A percentile compares a stretch with the other conserved stretches of the same genome.
Conservation (phyloP, 768 basidiomycete species). For the Leccinum barrowsii region DNA sequence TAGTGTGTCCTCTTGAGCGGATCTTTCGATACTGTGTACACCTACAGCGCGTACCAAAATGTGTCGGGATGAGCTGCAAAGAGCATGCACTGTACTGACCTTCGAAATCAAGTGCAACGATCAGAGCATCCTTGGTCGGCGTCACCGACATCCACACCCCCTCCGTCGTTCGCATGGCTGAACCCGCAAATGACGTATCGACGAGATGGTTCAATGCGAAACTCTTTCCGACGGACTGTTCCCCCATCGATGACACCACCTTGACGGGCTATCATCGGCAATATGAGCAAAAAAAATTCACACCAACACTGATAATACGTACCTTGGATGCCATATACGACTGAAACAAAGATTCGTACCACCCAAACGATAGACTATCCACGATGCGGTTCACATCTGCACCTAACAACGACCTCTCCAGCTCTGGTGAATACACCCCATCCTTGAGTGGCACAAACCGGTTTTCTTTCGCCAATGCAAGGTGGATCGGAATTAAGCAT, state of each 20-base stretch:
- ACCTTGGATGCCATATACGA: constrained; percentile 61
- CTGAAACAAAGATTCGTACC: constrained; percentile 63
- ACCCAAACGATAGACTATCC: constrained; percentile 53
- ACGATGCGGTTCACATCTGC: constrained; percentile 58
- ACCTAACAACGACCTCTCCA: constrained; percentile 53
- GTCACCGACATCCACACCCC: constrained; percentile 69
- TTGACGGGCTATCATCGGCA: constrained; percentile 45
- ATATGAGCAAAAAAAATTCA: background rate
- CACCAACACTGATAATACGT: background rate
- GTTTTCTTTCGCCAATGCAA: constrained; percentile 58
- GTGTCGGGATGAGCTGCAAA: background rate
- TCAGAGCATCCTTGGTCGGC: constrained; percentile 49
- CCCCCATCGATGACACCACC: constrained; percentile 68
- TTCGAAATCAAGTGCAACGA: constrained; percentile 65
- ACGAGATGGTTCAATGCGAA: constrained; percentile 57
- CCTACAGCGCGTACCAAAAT: constrained; percentile 27
- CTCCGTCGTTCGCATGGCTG: constrained; percentile 65
- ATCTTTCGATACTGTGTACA: constrained; percentile 62
- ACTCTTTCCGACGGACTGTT: constrained; percentile 64
- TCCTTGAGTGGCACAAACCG: constrained; percentile 60
- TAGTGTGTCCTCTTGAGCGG: constrained; percentile 59
- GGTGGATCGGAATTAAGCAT: constrained; percentile 62
- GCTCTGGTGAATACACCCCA: constrained; percentile 46
- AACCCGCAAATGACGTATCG: constrained; percentile 64
- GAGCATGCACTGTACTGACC: constrained; percentile 29